Conservation (phyloP, 2,329 filamentous ascomycete genomes). For the Pyrenophora seminiperda region DNA sequence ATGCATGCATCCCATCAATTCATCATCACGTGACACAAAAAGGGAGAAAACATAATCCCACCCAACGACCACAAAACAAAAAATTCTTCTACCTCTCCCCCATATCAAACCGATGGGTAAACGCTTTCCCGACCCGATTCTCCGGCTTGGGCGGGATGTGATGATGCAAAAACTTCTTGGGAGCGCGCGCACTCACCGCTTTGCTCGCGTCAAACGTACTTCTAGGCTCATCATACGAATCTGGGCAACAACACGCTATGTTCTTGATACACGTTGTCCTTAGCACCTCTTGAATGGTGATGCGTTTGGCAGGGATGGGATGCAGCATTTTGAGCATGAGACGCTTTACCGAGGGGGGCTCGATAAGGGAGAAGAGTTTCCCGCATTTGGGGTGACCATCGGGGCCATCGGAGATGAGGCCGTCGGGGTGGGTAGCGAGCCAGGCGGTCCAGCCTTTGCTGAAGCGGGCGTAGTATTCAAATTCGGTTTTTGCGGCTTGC, state of each 20-base stretch:
- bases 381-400: slow-evolving; percentile 67
- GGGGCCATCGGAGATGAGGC: slow-evolving; percentile 58
- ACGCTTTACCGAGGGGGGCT: slow-evolving; percentile 67
- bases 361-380: slow-evolving; percentile 70
- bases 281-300: slow-evolving; percentile 70
- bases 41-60: too few species aligned
- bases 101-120: slow-evolving; percentile 49
- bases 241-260: slow-evolving; percentile 78
- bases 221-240: slow-evolving; percentile 69
- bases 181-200: slow-evolving; percentile 41
- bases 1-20: too few species aligned
- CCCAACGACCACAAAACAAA: too few species aligned
- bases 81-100: slow-evolving; percentile 33
- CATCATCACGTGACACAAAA: too few species aligned
- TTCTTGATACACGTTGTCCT: slow-evolving; percentile 73
- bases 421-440: slow-evolving; percentile 61
- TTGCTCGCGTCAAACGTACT: slow-evolving; percentile 63
- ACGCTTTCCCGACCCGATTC: slow-evolving; percentile 41
- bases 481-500: slow-evolving; percentile 65
- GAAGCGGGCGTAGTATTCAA: slow-evolving; percentile 67
- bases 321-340: slow-evolving; percentile 82
- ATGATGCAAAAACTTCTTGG: slow-evolving; percentile 52
- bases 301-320: slow-evolving; percentile 73
- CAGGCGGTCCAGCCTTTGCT: slow-evolving; percentile 72
- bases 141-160: slow-evolving; percentile 51